Evolutionary conservation across 1,284 basidiomycete genomes (phyloP), one percentile per base, ranked within the genome.

Genomic region (Laetiporus sulphureus): DNA sequence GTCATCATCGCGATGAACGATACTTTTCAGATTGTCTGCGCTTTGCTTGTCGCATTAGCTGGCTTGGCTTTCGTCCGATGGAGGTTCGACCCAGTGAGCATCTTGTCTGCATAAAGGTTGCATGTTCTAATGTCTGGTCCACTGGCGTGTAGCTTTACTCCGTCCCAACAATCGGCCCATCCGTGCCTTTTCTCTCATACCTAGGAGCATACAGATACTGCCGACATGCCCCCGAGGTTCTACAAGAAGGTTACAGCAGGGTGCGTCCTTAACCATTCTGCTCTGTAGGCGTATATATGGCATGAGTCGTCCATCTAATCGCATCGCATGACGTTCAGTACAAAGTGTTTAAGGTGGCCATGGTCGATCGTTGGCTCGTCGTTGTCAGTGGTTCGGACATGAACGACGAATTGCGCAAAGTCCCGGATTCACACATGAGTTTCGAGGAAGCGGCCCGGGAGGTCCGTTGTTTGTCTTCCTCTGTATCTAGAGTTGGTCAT

Each of bases 241-340:
- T 69, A 3, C 51, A 66, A 37, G 57, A 65, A 43, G 68, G 66
- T 2, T 69, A 68, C 45, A 52, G 58, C 15, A 58, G 57, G 48
- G 66, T 65, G 33, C n/a, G 32, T 15, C 34, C 22, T 7, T 8
- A 21, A 36, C 11, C 16, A 21, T 20, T 24, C 6, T 39, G 32
- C 19, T 3, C 30, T 33, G 12, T 7, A 7, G 8, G 11, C 10
- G 32, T 33, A 16, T 16, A 16, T 16, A 7, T 32, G n/a, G n/a
- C n/a, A 16, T 36, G 20, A 20, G 19, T 5, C 19, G 23, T 16
- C 19, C 23, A 15, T 21, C 5, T 19, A 11, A 8, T 27, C 25
- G 16, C 36, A 15, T 11, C 4, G 15, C 27, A 29, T 7, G 16
- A 21, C 6, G 21, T 21, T 21, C 25, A 57, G 55, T 48, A 56